A percentile compares a stretch with the other conserved stretches of the same genome.
Conservation (phyloP, 768 basidiomycete genomes). For the Lactarius akahatsu region DNA sequence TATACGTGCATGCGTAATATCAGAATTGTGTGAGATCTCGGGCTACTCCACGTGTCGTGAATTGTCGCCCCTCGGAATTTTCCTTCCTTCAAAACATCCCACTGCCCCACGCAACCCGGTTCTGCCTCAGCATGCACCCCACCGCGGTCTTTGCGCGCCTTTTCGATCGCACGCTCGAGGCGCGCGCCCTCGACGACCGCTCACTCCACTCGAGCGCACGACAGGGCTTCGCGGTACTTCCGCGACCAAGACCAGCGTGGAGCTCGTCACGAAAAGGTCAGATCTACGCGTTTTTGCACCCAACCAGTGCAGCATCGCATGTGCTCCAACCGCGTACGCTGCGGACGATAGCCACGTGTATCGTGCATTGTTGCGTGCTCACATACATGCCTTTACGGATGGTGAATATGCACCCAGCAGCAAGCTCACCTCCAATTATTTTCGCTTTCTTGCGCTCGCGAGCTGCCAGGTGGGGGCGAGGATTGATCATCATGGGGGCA, state of each 20-base stretch:
- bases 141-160: constrained; percentile 21
- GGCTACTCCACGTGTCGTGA: background rate
- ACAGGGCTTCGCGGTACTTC: background rate
- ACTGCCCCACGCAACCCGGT: constrained; percentile 3
- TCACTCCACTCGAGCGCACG: background rate
- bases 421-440: background rate
- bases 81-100: background rate
- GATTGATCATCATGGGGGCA: background rate
- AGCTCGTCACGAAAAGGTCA: background rate
- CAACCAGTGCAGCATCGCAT: background rate
- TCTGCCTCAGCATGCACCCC: constrained; percentile 29
- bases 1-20: background rate
- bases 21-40: background rate
- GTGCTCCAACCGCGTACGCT: background rate
- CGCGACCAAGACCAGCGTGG: background rate
- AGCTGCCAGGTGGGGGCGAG: background rate
- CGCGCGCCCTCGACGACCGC: constrained; percentile 25
- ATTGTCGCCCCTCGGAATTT: background rate
- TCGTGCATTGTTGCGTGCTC: background rate
- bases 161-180: constrained; percentile 29
- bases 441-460: background rate
- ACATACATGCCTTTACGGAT: background rate
- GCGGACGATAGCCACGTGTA: background rate
- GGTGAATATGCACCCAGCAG: background rate
- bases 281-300: background rate